Evolutionary conservation across 2,329 filamentous ascomycete species (phyloP).

Genomic region (Myotisia sp.): DNA sequence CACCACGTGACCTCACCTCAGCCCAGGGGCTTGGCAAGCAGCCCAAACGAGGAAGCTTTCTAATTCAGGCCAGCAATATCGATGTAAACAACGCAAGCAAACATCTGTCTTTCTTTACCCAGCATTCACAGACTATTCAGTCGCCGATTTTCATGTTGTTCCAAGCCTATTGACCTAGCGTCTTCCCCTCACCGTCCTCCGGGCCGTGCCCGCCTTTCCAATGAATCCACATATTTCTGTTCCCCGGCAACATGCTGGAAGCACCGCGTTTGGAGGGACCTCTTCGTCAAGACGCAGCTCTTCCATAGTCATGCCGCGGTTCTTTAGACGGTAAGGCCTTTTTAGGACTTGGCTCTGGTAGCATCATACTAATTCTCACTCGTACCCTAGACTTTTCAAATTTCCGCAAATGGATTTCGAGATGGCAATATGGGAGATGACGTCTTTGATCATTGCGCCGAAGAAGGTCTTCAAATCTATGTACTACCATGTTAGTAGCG

Average conservation of each 20-base stretch:
- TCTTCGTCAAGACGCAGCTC: constrained; percentile 37
- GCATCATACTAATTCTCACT: not conserved
- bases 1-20: too few relatives aligned
- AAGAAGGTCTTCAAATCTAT: constrained; percentile 59
- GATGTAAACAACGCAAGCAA: too few relatives aligned
- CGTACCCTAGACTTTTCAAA: constrained; percentile 43
- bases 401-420: constrained; percentile 63
- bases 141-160: too few relatives aligned
- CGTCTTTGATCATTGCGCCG: constrained; percentile 50
- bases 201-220: too few relatives aligned
- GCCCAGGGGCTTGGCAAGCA: too few relatives aligned
- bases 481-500: constrained; percentile 48
- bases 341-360: too few relatives aligned
- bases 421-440: constrained; percentile 61
- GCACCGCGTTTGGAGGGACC: constrained; percentile 39
- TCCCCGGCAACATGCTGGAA: constrained; percentile 42
- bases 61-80: too few relatives aligned
- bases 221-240: constrained; percentile 50
- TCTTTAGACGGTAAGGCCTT: constrained; percentile 45
- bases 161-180: too few relatives aligned
- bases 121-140: too few relatives aligned
- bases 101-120: too few relatives aligned
- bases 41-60: too few relatives aligned
- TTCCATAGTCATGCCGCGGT: constrained; percentile 47
- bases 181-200: too few relatives aligned